Evolutionary conservation across 2,329 filamentous ascomycete species (phyloP).

Genomic region (Pseudogymnoascus sp.): DNA sequence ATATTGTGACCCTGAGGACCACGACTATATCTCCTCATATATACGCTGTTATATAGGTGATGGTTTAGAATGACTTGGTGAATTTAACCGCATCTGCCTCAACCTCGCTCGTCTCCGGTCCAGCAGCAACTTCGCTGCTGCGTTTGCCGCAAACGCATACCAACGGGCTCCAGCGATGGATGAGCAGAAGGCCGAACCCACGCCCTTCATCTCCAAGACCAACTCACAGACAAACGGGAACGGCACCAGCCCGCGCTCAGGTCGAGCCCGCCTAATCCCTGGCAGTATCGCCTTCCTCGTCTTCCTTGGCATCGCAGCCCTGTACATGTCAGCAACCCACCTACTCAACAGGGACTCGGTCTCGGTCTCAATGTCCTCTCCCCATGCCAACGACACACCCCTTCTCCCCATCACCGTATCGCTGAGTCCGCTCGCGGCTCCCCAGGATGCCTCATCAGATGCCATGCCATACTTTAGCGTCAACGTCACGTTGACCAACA

Average conservation of each 20-base stretch:
- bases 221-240: background rate
- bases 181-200: background rate
- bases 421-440: background rate
- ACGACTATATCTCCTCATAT: background rate
- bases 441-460: background rate
- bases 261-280: background rate
- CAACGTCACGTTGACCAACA: constrained; percentile 23
- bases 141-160: background rate
- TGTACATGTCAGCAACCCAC: background rate
- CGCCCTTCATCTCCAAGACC: too few species aligned
- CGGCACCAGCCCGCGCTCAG: background rate
- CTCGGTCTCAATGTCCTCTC: background rate
- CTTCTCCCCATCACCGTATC: background rate
- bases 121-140: background rate
- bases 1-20: background rate
- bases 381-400: background rate
- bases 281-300: background rate
- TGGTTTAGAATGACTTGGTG: too few species aligned
- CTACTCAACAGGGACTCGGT: background rate
- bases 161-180: background rate
- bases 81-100: background rate
- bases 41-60: background rate
- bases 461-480: constrained; percentile 12
- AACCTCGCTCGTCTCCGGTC: background rate
- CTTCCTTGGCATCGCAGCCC: background rate